Conservation (phyloP, 2,329 filamentous ascomycete species). For the Talaromyces sp. region DNA sequence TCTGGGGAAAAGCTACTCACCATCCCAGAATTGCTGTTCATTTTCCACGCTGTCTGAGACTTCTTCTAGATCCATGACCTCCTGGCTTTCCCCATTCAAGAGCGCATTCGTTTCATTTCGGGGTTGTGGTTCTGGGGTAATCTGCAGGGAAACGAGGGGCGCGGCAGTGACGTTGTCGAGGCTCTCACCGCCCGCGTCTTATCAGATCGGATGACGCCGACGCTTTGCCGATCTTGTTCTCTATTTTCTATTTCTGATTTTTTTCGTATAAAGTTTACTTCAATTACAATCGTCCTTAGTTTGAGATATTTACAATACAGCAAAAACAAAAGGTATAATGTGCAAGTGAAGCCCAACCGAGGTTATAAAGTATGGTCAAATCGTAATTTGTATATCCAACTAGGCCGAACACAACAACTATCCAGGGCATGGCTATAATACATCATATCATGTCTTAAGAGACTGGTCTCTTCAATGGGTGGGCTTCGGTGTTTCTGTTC, state of each 20-base stretch:
- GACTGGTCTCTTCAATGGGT: constrained; percentile 20
- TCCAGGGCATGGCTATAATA: neutral
- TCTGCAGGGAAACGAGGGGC: constrained; percentile 16
- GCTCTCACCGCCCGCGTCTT: constrained; percentile 10
- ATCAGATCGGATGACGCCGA: constrained; percentile 2
- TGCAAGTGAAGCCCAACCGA: neutral
- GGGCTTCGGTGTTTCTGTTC: constrained; percentile 28
- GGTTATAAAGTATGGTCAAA: neutral
- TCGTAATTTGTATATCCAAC: neutral
- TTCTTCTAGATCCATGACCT: constrained; percentile 60
- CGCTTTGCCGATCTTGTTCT: neutral
- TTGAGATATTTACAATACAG: neutral
- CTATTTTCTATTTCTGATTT: too few relatives aligned
- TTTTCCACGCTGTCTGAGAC: constrained; percentile 64
- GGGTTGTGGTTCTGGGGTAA: constrained; percentile 13
- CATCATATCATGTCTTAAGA: neutral
- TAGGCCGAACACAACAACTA: neutral
- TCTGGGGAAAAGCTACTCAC: constrained; percentile 43
- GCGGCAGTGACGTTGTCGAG: neutral
- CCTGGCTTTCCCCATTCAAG: constrained; percentile 21
- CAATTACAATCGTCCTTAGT: neutral
- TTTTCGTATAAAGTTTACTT: neutral
- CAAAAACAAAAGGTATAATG: neutral
- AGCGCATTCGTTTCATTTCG: constrained; percentile 29
- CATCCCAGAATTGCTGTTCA: constrained; percentile 84